Conservation (phyloP, 192 early-diverging fungal species). For the Linnemannia hyalina region DNA sequence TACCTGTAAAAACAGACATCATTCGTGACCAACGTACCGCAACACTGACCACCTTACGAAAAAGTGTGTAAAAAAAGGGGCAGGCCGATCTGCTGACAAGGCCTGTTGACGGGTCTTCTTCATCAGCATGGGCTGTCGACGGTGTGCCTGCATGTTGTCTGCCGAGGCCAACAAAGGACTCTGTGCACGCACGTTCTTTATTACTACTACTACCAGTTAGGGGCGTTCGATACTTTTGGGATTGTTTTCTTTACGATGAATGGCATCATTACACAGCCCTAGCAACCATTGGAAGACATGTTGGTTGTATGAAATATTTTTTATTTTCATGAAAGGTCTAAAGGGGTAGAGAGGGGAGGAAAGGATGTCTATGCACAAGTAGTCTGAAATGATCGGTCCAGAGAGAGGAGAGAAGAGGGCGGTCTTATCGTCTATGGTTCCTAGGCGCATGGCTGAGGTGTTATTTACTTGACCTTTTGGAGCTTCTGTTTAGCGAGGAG, state of each 20-base stretch:
- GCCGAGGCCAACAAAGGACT: background rate
- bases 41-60: constrained; percentile 18
- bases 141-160: constrained; percentile 2
- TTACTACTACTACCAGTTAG: background rate
- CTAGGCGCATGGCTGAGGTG: background rate
- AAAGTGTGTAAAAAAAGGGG: constrained; percentile 8
- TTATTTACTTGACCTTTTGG: constrained; percentile 29
- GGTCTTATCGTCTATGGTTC: background rate
- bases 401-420: background rate
- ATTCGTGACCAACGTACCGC: constrained; percentile 4
- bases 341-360: background rate
- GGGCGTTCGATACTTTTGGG: background rate
- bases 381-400: background rate
- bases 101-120: background rate
- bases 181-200: background rate
- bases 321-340: background rate
- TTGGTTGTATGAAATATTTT: background rate
- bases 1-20: background rate
- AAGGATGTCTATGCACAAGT: background rate
- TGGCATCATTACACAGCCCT: background rate
- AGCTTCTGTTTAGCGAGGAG: constrained; percentile 46
- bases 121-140: background rate
- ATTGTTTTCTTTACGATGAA: background rate
- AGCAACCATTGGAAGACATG: background rate
- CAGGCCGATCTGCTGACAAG: constrained; percentile 30